Conservation (phyloP, 129 eudicot species). For the Flaveria bidentis region DNA sequence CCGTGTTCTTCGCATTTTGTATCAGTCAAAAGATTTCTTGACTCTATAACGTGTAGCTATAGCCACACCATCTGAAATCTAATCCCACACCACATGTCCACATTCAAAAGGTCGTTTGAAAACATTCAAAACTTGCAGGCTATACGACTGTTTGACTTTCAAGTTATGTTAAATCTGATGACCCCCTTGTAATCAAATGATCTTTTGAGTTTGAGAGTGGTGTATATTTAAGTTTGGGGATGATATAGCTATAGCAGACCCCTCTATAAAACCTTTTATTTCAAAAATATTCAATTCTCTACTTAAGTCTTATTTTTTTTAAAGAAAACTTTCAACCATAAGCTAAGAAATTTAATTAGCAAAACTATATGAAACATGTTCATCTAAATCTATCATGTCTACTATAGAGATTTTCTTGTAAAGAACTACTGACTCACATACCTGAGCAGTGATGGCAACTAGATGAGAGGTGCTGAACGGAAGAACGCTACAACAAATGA, state of each 20-base stretch:
- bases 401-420: not conserved
- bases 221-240: no score
- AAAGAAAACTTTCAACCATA: not conserved
- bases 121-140: no score
- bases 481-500: constrained; percentile 26
- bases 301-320: not conserved
- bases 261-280: not conserved
- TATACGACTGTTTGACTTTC: no score
- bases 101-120: no score
- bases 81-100: no score
- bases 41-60: no score
- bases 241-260: no score
- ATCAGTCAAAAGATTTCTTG: not conserved
- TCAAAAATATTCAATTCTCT: not conserved
- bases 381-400: constrained; percentile 13
- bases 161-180: no score
- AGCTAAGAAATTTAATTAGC: not conserved
- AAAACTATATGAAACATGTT: not conserved
- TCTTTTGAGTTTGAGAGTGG: no score
- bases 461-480: constrained; percentile 17
- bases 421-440: not conserved
- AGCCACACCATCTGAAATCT: no score
- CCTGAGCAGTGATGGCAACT: constrained; percentile 33
- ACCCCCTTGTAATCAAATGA: no score
- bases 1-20: not conserved